Base-by-base conservation (phyloP, 768 basidiomycete genomes). In the Russula foetens region DNA sequence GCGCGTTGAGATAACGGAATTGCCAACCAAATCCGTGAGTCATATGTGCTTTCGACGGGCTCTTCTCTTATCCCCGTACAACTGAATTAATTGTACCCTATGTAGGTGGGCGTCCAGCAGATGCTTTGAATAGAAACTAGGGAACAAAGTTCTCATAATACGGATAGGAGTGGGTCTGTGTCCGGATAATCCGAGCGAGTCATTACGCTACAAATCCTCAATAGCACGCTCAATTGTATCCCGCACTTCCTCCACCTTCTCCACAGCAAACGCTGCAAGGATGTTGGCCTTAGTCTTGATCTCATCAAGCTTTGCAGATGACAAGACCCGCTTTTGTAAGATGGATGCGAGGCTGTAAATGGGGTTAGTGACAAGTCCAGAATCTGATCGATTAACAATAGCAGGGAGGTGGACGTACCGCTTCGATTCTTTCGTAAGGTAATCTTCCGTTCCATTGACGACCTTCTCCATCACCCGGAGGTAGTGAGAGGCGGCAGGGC, bases 281-380 rank as follows among this genome's bases (percentile, higher is more conserved):
- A 98, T 82, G 76, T 98, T 98, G 56, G 83, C 80, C 77, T 96
- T 98, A 71, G 90, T 81, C 74, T 91, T 89, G 69, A 98, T 85
- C 75, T 98, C 93, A 70, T 99, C 97, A 45, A 94, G 74, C 75
- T 98, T 98, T 44, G 78, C 73, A 0, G 81, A 78, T 8, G 88
- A 78, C 45, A 98, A 76, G n/a, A 77, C 84, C 51, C 86, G 85
- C 73, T 94, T 96, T 67, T 76, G 74, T 59, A 95, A 79, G 68
- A 96, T 89, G 62, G 82, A 81, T 59, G 77, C 78, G 63, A 93
- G 76, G n/a, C 92, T 92, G 60, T 12, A 66, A 17, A 63, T 23
- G 49, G 48, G 59, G 50, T 63, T 68, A 72, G 53, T n/a, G n/a
- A n/a, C n/a, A 12, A 7, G 31, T 5, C 9, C 9, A 9, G 9